Conservation (phyloP, 176 grass and related monocot species). For the Aegilops bicornis region DNA sequence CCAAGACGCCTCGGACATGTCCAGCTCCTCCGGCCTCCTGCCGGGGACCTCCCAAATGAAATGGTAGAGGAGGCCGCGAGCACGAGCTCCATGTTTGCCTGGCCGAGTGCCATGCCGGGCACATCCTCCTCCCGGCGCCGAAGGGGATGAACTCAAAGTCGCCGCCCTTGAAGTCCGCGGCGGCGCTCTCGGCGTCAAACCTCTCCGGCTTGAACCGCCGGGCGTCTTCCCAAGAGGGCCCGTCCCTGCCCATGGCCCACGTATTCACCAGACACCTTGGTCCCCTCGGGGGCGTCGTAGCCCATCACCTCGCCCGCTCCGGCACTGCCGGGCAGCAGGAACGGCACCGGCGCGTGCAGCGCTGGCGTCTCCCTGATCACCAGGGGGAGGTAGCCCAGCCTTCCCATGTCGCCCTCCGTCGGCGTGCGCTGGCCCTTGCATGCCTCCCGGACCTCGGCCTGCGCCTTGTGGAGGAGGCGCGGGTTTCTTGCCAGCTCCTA, state of each 20-base stretch:
- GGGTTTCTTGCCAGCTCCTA: neutral
- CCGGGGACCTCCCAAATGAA: neutral
- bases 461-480: neutral
- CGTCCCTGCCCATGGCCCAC: constrained; percentile 17
- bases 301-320: neutral
- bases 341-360: neutral
- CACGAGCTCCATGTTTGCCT: neutral
- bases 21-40: neutral
- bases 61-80: constrained; percentile 18
- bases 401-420: neutral
- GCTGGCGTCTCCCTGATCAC: neutral
- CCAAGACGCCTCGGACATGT: constrained; percentile 2
- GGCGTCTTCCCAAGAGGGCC: neutral
- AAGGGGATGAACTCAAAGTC: neutral
- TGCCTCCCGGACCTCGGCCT: neutral
- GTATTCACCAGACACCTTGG: constrained; percentile 20
- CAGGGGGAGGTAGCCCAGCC: neutral
- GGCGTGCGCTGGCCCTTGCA: neutral
- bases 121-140: neutral
- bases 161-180: neutral
- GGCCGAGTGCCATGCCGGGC: neutral
- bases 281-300: neutral
- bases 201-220: constrained; percentile 16
- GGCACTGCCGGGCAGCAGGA: constrained; percentile 18
- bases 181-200: neutral